Percentiles rank a stretch among this genome's conserved stretches.
phyloP scores from a whole-genome alignment of 805 yeast genomes.

The Kuraishia hungarica region DNA sequence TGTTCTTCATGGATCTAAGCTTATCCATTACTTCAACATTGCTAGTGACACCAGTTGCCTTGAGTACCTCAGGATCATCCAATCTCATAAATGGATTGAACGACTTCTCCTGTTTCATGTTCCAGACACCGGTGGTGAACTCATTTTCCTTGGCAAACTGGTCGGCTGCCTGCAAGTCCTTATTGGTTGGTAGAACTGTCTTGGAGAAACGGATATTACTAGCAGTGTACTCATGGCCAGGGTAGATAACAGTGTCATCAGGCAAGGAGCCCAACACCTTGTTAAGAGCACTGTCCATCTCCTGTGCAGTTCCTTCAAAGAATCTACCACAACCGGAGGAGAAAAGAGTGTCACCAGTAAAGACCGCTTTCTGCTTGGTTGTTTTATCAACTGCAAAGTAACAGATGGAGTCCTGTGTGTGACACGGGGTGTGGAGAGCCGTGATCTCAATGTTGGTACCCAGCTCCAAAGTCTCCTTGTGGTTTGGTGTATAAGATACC shows the following conservation, averaged over 20 bases:
- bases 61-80: conserved; percentile 51
- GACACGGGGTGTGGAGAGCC: conserved; percentile 95
- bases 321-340: conserved; percentile 95
- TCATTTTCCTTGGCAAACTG: conserved; percentile 47
- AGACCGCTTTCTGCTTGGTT: conserved; percentile 64
- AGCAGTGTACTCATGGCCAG: conserved; percentile 95
- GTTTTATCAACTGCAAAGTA: conserved; percentile 62
- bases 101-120: conserved; percentile 71
- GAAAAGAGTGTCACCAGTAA: conserved; percentile 94
- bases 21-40: conserved; percentile 56
- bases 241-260: conserved; percentile 63
- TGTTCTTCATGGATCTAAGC: conserved; percentile 73
- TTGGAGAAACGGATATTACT: conserved; percentile 74
- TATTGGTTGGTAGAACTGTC: conserved; percentile 42
- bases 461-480: conserved; percentile 50
- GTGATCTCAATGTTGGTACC: conserved; percentile 60
- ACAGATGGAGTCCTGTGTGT: conserved; percentile 93
- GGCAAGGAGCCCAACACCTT: conserved; percentile 53
- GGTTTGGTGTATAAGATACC: conserved; percentile 63
- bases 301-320: conserved; percentile 80
- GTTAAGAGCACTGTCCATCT: conserved; percentile 72
- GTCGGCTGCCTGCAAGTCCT: conserved; percentile 47
- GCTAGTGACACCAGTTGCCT: conserved; percentile 45
- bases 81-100: conserved; percentile 90
- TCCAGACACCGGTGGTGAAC: conserved; percentile 76